These are phyloP conservation scores for Rhodosporidiobolus sp. DNA, from an alignment of 768 basidiomycete species.

Conservation along the genomic window DNA sequence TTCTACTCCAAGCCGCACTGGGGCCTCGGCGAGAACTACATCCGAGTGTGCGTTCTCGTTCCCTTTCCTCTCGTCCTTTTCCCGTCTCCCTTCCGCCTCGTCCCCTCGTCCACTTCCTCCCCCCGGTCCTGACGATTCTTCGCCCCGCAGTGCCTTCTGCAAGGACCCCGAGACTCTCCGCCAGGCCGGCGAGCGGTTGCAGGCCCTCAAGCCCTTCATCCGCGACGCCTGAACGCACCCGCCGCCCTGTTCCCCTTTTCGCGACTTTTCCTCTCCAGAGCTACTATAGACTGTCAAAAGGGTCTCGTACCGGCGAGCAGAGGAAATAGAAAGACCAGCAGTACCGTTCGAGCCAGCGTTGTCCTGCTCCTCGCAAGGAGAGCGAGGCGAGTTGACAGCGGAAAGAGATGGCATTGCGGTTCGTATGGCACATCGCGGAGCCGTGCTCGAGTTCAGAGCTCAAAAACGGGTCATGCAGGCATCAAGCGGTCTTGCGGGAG, in stretches of 20 bases:
- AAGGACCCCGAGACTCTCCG: slow-evolving; percentile 84
- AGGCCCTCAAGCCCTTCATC: slow-evolving; percentile 67
- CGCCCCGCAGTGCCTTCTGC: slow-evolving; percentile 85
- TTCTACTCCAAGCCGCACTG: slow-evolving; percentile 38
- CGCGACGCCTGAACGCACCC: slow-evolving; percentile 14
- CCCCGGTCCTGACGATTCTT: slow-evolving; percentile 52
- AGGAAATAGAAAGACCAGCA: no score
- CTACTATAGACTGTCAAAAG: no score
- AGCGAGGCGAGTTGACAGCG: no score
- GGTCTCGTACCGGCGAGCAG: not conserved
- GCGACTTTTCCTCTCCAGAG: no score
- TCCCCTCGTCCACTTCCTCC: no score
- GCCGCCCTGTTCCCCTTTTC: not conserved
- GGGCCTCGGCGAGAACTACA: slow-evolving; percentile 32
- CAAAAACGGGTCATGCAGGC: no score
- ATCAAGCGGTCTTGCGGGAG: not conserved
- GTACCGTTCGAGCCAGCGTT: no score
- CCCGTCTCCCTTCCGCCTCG: not conserved
- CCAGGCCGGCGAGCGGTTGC: slow-evolving; percentile 76
- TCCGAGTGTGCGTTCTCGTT: slow-evolving; percentile 27
- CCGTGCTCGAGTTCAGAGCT: no score
- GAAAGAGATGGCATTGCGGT: no score
- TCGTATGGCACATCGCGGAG: no score
- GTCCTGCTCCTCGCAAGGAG: no score
- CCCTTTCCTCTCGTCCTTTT: no score